A percentile compares a stretch with the other conserved stretches of the same genome.
Evolutionary conservation across 371 early-diverging fungal species (phyloP).

Genomic region (Actinomortierella wolfii): DNA sequence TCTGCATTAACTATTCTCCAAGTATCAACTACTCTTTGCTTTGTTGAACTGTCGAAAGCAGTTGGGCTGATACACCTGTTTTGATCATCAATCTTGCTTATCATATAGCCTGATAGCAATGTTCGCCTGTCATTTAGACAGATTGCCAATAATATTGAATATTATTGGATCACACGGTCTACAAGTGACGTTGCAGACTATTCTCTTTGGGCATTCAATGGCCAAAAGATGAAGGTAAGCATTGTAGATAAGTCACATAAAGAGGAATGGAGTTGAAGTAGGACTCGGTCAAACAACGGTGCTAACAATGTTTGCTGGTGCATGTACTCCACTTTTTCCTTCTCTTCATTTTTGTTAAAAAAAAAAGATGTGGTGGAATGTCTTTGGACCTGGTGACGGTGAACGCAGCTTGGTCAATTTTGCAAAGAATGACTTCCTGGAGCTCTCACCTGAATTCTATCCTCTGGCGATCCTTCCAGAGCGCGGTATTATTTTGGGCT

Average conservation of each 20-base stretch:
- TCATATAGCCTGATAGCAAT: constrained; percentile 41
- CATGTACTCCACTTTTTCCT: not conserved
- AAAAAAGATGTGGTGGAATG: constrained; percentile 45
- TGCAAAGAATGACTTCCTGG: constrained; percentile 46
- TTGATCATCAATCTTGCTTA: too few relatives aligned
- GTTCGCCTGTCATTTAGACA: constrained; percentile 42
- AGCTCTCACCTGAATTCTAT: constrained; percentile 78
- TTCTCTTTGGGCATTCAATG: constrained; percentile 80
- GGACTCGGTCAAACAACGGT: not conserved
- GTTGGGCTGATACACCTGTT: too few relatives aligned
- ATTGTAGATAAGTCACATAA: not conserved
- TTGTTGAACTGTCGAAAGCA: too few relatives aligned
- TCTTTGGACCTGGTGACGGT: constrained; percentile 34
- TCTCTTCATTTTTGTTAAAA: not conserved
- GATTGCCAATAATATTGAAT: constrained; percentile 71
- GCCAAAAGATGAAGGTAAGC: constrained; percentile 66
- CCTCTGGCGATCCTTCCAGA: constrained; percentile 79
- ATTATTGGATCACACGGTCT: constrained; percentile 71
- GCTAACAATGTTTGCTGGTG: not conserved
- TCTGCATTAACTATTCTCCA: too few relatives aligned
- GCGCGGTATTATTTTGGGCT: constrained; percentile 79
- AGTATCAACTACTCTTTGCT: too few relatives aligned
- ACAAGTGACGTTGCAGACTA: constrained; percentile 55
- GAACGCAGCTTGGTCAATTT: constrained; percentile 33
- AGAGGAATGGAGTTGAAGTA: not conserved